Percentiles rank a stretch among this genome's conserved stretches.
Evolutionary conservation across 1,284 basidiomycete genomes (phyloP).

Genomic region (Meira nashicola): DNA sequence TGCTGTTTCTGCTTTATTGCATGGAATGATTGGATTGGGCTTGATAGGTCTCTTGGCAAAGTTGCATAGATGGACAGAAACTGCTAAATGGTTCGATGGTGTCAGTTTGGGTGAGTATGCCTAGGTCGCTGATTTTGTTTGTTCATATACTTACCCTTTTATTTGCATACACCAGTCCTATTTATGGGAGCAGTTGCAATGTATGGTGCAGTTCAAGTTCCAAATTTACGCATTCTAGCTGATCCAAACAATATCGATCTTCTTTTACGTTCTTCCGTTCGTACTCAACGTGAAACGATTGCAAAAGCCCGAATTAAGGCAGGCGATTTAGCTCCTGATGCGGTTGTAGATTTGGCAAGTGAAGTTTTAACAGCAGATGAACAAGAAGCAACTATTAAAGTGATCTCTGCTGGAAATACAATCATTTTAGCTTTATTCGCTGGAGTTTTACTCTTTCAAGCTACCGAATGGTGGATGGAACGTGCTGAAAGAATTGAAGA

Average conservation of each 20-base stretch:
- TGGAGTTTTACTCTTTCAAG: slow-evolving; percentile 45
- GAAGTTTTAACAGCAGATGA: slow-evolving; percentile 17
- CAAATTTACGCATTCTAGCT: slow-evolving; percentile 43
- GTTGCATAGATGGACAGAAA: slow-evolving; percentile 48
- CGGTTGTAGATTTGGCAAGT: slow-evolving; percentile 10
- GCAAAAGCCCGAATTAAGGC: slow-evolving; percentile 19
- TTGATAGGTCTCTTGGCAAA: slow-evolving; percentile 45
- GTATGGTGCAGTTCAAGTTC: slow-evolving; percentile 43
- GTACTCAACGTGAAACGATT: slow-evolving; percentile 29
- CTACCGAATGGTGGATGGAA: slow-evolving; percentile 42
- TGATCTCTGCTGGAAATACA: slow-evolving; percentile 45
- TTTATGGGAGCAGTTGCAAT: slow-evolving; percentile 46
- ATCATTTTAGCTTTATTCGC: slow-evolving; percentile 36
- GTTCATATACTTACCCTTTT: not conserved
- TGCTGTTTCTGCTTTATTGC: slow-evolving; percentile 42
- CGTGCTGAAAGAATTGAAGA: slow-evolving; percentile 24
- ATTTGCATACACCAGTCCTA: slow-evolving; percentile 20
- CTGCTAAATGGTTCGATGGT: slow-evolving; percentile 51
- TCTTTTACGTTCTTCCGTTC: slow-evolving; percentile 28
- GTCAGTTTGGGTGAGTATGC: slow-evolving; percentile 30
- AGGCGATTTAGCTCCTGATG: slow-evolving; percentile 26
- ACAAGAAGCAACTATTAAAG: slow-evolving; percentile 30
- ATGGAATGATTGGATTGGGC: slow-evolving; percentile 47
- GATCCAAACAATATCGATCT: slow-evolving; percentile 39
- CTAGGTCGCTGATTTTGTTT: too few relatives aligned